These are phyloP conservation scores for Fraxinus velutina DNA, from an alignment of 305 asterid species.

Conservation along the genomic window DNA sequence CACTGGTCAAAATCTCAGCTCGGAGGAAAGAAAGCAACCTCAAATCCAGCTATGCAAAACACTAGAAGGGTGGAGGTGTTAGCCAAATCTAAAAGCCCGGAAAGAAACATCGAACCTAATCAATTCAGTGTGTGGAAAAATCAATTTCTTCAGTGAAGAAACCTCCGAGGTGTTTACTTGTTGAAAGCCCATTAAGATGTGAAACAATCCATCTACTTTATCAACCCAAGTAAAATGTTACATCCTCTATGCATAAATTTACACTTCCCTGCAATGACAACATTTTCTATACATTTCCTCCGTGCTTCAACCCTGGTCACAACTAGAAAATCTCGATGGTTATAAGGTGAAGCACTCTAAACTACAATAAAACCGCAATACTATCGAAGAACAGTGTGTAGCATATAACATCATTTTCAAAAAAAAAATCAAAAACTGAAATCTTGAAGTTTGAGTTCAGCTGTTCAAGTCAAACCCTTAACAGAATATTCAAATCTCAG, in stretches of 20 bases:
- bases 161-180: conserved; percentile 85
- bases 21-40: conserved; percentile 58
- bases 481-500: background rate
- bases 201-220: conserved; percentile 96
- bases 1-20: conserved; percentile 76
- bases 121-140: conserved; percentile 63
- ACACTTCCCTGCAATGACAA: conserved; percentile 42
- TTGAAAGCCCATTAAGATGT: conserved; percentile 88
- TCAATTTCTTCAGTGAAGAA: conserved; percentile 74
- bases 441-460: background rate
- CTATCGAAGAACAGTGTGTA: background rate
- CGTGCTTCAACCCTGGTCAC: conserved; percentile 28
- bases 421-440: background rate
- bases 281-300: conserved; percentile 36
- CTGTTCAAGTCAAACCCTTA: background rate
- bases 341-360: background rate
- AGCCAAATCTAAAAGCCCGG: conserved; percentile 57
- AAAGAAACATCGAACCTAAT: conserved; percentile 76
- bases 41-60: conserved; percentile 66
- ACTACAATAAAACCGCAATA: background rate
- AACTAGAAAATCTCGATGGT: background rate
- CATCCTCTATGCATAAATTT: conserved; percentile 51
- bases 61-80: conserved; percentile 58
- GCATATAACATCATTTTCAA: background rate
- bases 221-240: conserved; percentile 83